Conservation (phyloP, 1,284 basidiomycete genomes). For the Chalciporus sp. region DNA sequence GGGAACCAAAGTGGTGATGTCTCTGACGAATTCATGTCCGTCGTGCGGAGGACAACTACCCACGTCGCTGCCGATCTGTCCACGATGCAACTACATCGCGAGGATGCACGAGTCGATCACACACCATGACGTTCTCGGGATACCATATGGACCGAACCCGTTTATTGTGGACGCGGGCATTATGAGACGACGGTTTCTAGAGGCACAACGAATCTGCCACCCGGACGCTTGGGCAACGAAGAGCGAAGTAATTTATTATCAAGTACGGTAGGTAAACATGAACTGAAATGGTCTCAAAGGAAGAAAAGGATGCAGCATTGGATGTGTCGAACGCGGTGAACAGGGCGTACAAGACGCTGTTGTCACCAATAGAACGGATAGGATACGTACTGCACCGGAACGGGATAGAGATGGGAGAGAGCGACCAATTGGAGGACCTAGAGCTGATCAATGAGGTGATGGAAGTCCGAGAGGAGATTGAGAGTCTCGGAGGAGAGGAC, state of each 20-base stretch:
- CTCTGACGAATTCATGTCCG: constrained; percentile 46
- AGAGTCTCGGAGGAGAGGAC: constrained; percentile 57
- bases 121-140: constrained; percentile 64
- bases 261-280: neutral
- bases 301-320: constrained; percentile 62
- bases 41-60: constrained; percentile 60
- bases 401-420: constrained; percentile 64
- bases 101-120: constrained; percentile 51
- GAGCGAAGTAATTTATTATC: constrained; percentile 38
- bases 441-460: constrained; percentile 79
- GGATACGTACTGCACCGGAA: constrained; percentile 74
- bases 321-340: constrained; percentile 74
- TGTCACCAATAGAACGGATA: constrained; percentile 64
- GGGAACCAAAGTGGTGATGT: constrained; percentile 2
- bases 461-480: constrained; percentile 80
- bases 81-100: constrained; percentile 64
- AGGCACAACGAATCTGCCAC: constrained; percentile 75
- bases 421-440: constrained; percentile 76
- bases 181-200: constrained; percentile 63
- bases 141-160: constrained; percentile 61
- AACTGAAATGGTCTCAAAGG: constrained; percentile 40
- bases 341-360: constrained; percentile 69
- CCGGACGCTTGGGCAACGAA: constrained; percentile 78
- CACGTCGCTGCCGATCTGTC: constrained; percentile 68
- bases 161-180: constrained; percentile 59